Evolutionary conservation across 2,329 filamentous ascomycete species (phyloP).

Genomic region (Claviceps maximensis): DNA sequence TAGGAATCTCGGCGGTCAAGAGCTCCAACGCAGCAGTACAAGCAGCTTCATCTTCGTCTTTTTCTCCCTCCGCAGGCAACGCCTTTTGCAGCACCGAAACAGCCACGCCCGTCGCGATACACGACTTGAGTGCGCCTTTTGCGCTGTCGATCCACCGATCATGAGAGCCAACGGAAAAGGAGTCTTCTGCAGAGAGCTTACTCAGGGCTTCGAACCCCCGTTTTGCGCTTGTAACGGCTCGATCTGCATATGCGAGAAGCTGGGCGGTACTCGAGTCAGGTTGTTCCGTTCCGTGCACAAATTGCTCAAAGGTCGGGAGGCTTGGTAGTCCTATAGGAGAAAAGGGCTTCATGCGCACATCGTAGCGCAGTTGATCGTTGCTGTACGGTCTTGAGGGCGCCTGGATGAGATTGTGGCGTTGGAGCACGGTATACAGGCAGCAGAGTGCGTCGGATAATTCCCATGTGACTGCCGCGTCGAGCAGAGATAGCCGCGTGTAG

Average conservation of each 20-base stretch:
- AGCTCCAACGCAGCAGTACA: slow-evolving; percentile 22
- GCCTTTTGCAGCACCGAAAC: slow-evolving; percentile 47
- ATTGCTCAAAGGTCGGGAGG: slow-evolving; percentile 51
- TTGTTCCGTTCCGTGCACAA: slow-evolving; percentile 30
- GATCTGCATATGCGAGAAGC: slow-evolving; percentile 33
- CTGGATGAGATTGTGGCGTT: slow-evolving; percentile 42
- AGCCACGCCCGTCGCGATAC: slow-evolving; percentile 55
- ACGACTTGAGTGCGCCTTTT: slow-evolving; percentile 52
- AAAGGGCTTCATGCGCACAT: slow-evolving; percentile 80
- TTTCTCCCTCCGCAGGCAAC: slow-evolving; percentile 22
- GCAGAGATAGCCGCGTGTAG: slow-evolving; percentile 45
- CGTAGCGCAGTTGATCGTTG: slow-evolving; percentile 56
- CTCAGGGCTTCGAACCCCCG: slow-evolving; percentile 43
- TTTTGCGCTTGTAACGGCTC: slow-evolving; percentile 33
- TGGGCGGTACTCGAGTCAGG: slow-evolving; percentile 23
- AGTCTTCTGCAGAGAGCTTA: slow-evolving; percentile 36
- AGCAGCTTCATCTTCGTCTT: background rate
- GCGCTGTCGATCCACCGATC: slow-evolving; percentile 47
- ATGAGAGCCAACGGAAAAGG: slow-evolving; percentile 43
- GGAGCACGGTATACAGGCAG: slow-evolving; percentile 53
- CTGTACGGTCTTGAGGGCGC: slow-evolving; percentile 48
- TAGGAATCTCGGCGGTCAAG: slow-evolving; percentile 34
- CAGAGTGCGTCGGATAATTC: slow-evolving; percentile 41
- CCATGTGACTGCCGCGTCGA: slow-evolving; percentile 52
- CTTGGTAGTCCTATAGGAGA: slow-evolving; percentile 53